Evolutionary conservation across 2,329 filamentous ascomycete species (phyloP).

Genomic region (Stenocarpella maydis): DNA sequence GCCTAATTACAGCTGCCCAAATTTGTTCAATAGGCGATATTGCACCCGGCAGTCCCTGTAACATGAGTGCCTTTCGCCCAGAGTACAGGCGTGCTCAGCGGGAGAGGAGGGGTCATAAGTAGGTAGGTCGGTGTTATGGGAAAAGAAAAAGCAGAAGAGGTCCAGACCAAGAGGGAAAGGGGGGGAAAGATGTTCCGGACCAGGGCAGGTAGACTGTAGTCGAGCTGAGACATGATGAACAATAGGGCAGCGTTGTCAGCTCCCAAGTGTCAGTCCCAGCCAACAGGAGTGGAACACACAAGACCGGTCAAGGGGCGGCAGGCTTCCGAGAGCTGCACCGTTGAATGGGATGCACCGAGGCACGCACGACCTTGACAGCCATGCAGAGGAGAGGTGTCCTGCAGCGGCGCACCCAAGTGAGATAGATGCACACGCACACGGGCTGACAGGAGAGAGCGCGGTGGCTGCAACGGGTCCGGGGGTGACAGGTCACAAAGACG

Average conservation of each 20-base stretch:
- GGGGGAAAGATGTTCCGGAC: background rate
- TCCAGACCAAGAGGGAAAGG: background rate
- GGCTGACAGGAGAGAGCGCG: too few species aligned
- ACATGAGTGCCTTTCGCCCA: background rate
- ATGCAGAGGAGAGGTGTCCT: slow-evolving; percentile 26
- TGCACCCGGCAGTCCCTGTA: background rate
- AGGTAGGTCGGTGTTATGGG: background rate
- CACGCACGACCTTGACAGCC: slow-evolving; percentile 17
- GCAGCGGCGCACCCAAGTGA: slow-evolving; percentile 24
- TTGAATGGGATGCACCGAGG: slow-evolving; percentile 18
- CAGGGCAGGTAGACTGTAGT: background rate
- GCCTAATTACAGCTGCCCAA: slow-evolving; percentile 19
- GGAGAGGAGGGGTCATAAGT: background rate
- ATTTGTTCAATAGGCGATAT: background rate
- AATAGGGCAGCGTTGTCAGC: slow-evolving; percentile 25
- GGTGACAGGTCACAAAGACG: slow-evolving; percentile 19
- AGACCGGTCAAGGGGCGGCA: slow-evolving; percentile 27
- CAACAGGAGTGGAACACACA: slow-evolving; percentile 25
- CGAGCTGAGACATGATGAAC: slow-evolving; percentile 1
- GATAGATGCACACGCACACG: background rate
- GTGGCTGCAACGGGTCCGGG: slow-evolving; percentile 15
- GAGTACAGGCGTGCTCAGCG: background rate
- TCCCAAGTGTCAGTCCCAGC: slow-evolving; percentile 11
- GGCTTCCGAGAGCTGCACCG: slow-evolving; percentile 24
- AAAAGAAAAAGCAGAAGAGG: slow-evolving; percentile 1